Percentiles rank a stretch among this genome's conserved stretches.
phyloP scores from a whole-genome alignment of 2,329 filamentous ascomycete genomes.

The Beauveria sp. region DNA sequence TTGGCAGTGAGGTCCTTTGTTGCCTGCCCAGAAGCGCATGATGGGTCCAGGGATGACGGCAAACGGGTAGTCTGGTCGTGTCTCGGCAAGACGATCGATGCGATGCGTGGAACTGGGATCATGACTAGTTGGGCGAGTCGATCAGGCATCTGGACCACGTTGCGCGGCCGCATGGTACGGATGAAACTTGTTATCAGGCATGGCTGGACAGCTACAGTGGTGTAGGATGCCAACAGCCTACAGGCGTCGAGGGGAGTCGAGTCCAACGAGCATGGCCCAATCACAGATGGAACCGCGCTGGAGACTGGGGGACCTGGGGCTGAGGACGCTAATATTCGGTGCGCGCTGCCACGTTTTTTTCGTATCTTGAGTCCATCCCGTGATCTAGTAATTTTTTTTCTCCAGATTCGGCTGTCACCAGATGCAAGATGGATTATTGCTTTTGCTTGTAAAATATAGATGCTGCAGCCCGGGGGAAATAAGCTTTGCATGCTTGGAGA shows the following conservation, averaged over 20 bases:
- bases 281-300: slow-evolving; percentile 8
- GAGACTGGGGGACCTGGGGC: not conserved
- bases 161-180: not conserved
- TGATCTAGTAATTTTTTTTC: not conserved
- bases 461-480: not conserved
- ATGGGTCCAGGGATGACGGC: not conserved
- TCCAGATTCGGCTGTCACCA: not conserved
- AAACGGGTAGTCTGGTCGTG: not conserved
- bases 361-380: too few species aligned
- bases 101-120: not conserved
- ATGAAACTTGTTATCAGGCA: not conserved
- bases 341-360: slow-evolving; percentile 4
- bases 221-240: not conserved
- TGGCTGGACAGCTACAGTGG: not conserved
- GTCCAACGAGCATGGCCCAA: not conserved
- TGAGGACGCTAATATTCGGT: not conserved
- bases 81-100: slow-evolving; percentile 6
- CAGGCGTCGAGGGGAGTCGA: not conserved
- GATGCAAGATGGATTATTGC: not conserved
- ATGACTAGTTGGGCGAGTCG: not conserved
- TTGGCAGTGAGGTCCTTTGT: not conserved
- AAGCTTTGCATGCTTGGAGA: not conserved
- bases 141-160: not conserved
- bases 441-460: not conserved
- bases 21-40: not conserved